These are phyloP conservation scores for Bertia moriformis DNA, from an alignment of 2,329 filamentous ascomycete genomes.

Conservation along the genomic window DNA sequence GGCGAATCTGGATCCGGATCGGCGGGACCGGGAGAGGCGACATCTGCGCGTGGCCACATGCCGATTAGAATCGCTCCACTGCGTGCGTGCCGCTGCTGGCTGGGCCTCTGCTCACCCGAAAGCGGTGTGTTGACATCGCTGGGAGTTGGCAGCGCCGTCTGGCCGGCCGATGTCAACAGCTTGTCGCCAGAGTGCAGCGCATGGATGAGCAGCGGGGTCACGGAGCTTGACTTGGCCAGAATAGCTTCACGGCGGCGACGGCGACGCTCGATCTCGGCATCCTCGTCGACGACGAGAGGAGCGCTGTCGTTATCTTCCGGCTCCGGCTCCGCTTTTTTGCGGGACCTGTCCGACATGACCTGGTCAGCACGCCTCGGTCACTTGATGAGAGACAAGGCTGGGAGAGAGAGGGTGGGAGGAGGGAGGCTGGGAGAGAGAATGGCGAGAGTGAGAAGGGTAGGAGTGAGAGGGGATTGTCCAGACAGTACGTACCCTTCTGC, in stretches of 20 bases:
- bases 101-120: conserved; percentile 27
- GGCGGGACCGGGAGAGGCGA: background rate
- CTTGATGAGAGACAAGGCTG: background rate
- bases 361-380: background rate
- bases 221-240: conserved; percentile 65
- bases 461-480: too few species aligned
- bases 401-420: conserved; percentile 1
- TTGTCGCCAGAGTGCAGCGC: conserved; percentile 53
- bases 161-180: conserved; percentile 31
- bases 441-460: background rate
- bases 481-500: conserved; percentile 30
- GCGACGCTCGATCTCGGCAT: conserved; percentile 70
- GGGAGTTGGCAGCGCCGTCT: conserved; percentile 21
- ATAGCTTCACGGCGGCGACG: conserved; percentile 74
- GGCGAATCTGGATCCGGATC: background rate
- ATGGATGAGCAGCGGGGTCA: conserved; percentile 62
- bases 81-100: background rate
- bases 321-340: too few species aligned
- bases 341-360: conserved; percentile 12
- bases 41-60: too few species aligned
- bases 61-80: background rate
- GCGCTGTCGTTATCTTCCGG: conserved; percentile 32
- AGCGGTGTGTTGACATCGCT: conserved; percentile 27
- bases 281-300: conserved; percentile 56
- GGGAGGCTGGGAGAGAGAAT: conserved; percentile 2